Evolutionary conservation across 1,139 yeast genomes (phyloP), one percentile per base, ranked within the genome.

Genomic region (Kluyveromyces sp.): DNA sequence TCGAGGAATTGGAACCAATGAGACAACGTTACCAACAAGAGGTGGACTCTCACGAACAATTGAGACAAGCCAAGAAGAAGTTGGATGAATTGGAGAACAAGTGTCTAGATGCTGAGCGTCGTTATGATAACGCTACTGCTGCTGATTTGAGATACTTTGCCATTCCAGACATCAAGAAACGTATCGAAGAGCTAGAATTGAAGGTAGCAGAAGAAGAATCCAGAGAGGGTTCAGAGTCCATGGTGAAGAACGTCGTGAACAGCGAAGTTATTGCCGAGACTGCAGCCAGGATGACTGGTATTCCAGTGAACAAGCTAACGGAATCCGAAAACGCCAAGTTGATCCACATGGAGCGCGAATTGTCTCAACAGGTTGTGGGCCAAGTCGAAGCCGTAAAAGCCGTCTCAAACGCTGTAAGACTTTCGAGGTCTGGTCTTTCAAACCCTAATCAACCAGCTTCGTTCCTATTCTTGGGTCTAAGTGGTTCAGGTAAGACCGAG

Each of bases 401-500:
- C 1, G 97, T 94, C 41, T 78, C 97, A 15, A 89, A 92, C 63
- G 95, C 97, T 3, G 84, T 92, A 43, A 79, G 98, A 67, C 74
- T 92, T 56, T 80, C 89, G 32, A 78, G 98, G 62, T 88, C 97
- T n/a, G 98, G 98, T 19, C 73, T 92, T 53, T 84, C 96, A 25
- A 89, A 92, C 64, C 97, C 98, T 45, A 78, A 87, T 64, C 95
- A 94, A 56, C 98, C 98, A 12, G 89, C 98, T 1, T 86, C 96
- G 17, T 92, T 92, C 75, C 63, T 92, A 60, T 94, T 94, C 74
- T 73, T 94, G 52, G 99, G 99, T 51, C 77, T 89, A 51, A 85
- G 96, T 11, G 99, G 98, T 57, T 86, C 96, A 3, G 99, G 99
- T 75, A 92, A 92, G 73, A 94, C 99, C 9, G 97, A 92, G 65